phyloP scores from a whole-genome alignment of 2,329 filamentous ascomycete species.

The Neofusicoccum sp. region DNA sequence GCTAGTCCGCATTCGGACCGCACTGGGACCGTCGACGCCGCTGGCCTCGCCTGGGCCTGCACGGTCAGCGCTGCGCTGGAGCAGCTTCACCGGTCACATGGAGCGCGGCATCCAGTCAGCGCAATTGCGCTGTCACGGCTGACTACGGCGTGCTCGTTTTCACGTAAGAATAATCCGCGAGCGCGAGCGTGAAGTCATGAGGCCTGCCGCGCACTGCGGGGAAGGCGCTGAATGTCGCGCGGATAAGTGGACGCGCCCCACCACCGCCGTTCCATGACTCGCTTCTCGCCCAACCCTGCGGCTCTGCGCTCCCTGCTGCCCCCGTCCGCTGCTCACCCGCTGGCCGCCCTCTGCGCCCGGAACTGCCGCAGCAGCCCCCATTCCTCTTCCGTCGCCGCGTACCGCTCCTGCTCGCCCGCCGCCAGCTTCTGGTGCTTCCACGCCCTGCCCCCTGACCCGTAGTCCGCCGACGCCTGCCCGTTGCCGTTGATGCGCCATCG shows the following conservation, averaged over 20 bases:
- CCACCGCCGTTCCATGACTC: constrained; percentile 5
- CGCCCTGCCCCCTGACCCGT: constrained; percentile 59
- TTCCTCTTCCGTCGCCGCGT: constrained; percentile 32
- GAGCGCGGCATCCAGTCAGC: constrained; percentile 9
- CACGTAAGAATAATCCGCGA: constrained; percentile 13
- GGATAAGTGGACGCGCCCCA: constrained; percentile 14
- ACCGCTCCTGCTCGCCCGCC: constrained; percentile 31
- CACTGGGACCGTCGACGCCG: constrained; percentile 4
- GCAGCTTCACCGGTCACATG: constrained; percentile 16
- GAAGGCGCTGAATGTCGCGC: constrained; percentile 9
- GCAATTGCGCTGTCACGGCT: constrained; percentile 13
- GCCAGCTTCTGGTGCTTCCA: constrained; percentile 60
- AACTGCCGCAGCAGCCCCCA: constrained; percentile 32
- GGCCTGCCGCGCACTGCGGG: constrained; percentile 15
- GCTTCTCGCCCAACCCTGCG: not conserved
- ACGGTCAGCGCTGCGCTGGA: not conserved
- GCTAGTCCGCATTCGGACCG: constrained; percentile 15
- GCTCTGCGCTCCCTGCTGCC: constrained; percentile 6
- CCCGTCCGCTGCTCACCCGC: constrained; percentile 10
- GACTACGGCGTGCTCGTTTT: constrained; percentile 16
- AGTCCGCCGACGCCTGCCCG: constrained; percentile 80
- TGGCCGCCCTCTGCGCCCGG: constrained; percentile 28
- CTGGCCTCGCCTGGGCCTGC: constrained; percentile 4
- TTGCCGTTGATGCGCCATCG: constrained; percentile 88
- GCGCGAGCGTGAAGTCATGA: constrained; percentile 16